A percentile compares a stretch with the other conserved stretches of the same genome.
These are phyloP conservation scores for Misopates orontium DNA, from an alignment of 257 asterid species.

Conservation along the genomic window DNA sequence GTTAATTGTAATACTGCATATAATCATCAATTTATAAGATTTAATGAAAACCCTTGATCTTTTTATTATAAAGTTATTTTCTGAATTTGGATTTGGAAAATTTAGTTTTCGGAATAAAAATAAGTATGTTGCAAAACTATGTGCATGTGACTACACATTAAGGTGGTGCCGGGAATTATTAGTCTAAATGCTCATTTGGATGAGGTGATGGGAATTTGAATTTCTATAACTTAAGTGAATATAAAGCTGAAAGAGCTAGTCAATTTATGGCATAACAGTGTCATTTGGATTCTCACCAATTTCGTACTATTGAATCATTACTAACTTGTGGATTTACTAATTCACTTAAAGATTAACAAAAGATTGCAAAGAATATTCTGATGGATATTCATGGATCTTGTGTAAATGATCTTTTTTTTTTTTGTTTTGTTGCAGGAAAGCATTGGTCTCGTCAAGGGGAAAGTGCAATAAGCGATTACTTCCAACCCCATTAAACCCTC, in stretches of 20 bases:
- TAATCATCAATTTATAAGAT: background rate
- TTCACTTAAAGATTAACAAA: too few relatives aligned
- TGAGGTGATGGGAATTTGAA: too few relatives aligned
- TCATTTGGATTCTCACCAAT: too few relatives aligned
- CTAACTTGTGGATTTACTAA: background rate
- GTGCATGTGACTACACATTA: too few relatives aligned
- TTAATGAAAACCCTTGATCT: background rate
- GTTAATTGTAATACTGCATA: background rate
- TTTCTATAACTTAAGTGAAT: too few relatives aligned
- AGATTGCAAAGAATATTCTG: constrained; percentile 6
- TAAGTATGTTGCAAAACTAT: too few relatives aligned
- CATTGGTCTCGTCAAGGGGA: constrained; percentile 54
- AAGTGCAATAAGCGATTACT: constrained; percentile 51
- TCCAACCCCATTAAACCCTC: constrained; percentile 59
- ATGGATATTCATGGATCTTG: background rate
- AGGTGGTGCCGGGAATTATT: too few relatives aligned
- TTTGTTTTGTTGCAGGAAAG: constrained; percentile 39
- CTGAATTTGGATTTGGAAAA: background rate
- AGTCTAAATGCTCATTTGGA: too few relatives aligned
- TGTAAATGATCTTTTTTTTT: background rate
- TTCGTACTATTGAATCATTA: background rate
- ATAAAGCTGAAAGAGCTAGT: too few relatives aligned
- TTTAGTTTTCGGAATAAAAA: too few relatives aligned
- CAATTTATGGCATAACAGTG: too few relatives aligned
- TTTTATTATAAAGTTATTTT: background rate